Base-by-base conservation (phyloP, 1,284 basidiomycete species). In the Ganoderma leucocontextum region DNA sequence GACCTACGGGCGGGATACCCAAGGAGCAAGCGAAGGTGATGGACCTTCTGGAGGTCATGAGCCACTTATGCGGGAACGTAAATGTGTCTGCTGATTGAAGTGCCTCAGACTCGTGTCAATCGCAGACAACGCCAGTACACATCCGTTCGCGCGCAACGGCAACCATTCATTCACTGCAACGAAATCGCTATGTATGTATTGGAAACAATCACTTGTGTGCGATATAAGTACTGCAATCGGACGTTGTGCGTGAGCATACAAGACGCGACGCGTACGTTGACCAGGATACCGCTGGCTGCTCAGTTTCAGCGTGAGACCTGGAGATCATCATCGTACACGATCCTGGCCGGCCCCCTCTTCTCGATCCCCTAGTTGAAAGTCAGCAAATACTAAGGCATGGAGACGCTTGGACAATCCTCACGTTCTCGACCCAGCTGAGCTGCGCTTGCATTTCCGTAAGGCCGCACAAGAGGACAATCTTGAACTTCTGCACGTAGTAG, bases 401-500 rank as follows among this genome's bases (percentile, higher is more conserved):
- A 1, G 19, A 33, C 29, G 25, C 6, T 29, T 29, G 5, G 7
- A 22, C 6, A 17, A 33, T 13, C 75, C 78, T 66, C 55, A 80
- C 80, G 13, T 81, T 69, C 61, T 85, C 81, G n/a, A 62, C 73
- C 87, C 87, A 89, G 25, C 76, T 70, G n/a, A 85, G 77, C 66
- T 84, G 81, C 0, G 85, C 83, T 60, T 82, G 78, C 8, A 86
- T 60, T 67, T 86, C 84, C 0, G 85, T 83, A 35, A 84, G 74
- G 4, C 87, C 87, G 65, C 86, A 86, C 41, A 81, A 76, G 60
- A 89, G 76, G 25, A 89, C 78, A 61, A 89, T 78, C 22, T 84
- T 81, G 72, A 81, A 87, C 15, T 79, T 72, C 44, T 83, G 80
- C 52, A 76, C 72, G 68, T 82, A 88, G 62, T 80, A 84, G 6